A percentile compares a stretch with the other conserved stretches of the same genome.
Evolutionary conservation across 2,329 filamentous ascomycete species (phyloP).

Genomic region (Grosmannia serpens): DNA sequence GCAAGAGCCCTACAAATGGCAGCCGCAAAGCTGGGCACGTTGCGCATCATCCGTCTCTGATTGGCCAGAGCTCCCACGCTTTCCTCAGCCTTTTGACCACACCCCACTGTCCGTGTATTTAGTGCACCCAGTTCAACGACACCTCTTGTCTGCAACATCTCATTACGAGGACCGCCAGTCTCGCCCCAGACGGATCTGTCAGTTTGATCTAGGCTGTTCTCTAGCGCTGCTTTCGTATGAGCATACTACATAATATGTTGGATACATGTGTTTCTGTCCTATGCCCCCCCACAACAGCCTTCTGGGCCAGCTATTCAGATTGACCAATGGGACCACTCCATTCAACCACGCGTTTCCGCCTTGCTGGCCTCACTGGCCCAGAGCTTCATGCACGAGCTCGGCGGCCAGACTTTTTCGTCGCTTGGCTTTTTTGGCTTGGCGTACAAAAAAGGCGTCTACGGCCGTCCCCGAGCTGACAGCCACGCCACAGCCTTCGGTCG

Average conservation of each 20-base stretch:
- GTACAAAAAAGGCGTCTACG: too few relatives aligned
- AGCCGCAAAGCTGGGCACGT: conserved; percentile 9
- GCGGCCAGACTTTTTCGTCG: too few relatives aligned
- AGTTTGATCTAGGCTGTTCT: neutral
- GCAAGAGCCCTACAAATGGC: conserved; percentile 5
- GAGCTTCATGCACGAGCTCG: too few relatives aligned
- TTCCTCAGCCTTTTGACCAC: conserved; percentile 1
- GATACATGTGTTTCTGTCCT: too few relatives aligned
- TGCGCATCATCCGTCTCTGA: conserved; percentile 1
- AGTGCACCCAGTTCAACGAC: neutral
- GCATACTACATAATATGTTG: too few relatives aligned
- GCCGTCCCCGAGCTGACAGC: too few relatives aligned
- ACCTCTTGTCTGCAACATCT: neutral
- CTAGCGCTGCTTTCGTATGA: neutral
- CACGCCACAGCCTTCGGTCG: too few relatives aligned
- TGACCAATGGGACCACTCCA: neutral
- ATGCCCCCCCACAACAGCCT: neutral
- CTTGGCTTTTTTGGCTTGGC: too few relatives aligned
- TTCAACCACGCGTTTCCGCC: neutral
- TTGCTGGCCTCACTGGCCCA: neutral
- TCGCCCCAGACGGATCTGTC: too few relatives aligned
- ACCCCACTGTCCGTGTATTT: neutral
- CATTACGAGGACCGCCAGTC: too few relatives aligned
- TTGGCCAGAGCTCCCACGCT: conserved; percentile 1
- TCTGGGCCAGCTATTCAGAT: neutral